Evolutionary conservation across 495 filamentous ascomycete genomes (phyloP).

Genomic region (Penicillium samsonianum): DNA sequence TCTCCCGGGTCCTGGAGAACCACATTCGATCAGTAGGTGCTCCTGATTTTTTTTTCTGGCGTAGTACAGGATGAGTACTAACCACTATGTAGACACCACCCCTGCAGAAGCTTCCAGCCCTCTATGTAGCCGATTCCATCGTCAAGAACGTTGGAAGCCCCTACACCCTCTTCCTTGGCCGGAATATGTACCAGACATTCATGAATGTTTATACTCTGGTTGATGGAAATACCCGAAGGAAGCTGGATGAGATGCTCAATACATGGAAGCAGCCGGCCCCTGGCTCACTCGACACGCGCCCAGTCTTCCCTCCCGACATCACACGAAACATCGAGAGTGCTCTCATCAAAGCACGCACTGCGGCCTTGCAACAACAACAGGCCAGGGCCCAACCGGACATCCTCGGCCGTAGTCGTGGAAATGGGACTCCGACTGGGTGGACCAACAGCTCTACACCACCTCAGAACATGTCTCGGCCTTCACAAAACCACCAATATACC

Average conservation of each 20-base stretch:
- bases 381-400: slow-evolving; percentile 65
- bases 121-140: slow-evolving; percentile 98
- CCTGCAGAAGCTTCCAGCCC: slow-evolving; percentile 80
- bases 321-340: slow-evolving; percentile 91
- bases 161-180: slow-evolving; percentile 90
- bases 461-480: slow-evolving; percentile 46
- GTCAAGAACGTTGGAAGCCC: slow-evolving; percentile 98
- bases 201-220: slow-evolving; percentile 94
- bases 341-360: slow-evolving; percentile 82
- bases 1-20: slow-evolving; percentile 82
- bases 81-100: slow-evolving; percentile 70
- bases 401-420: slow-evolving; percentile 56
- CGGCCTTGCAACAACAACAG: slow-evolving; percentile 69
- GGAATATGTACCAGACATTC: slow-evolving; percentile 88
- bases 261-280: slow-evolving; percentile 98
- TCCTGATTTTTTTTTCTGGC: slow-evolving; percentile 16
- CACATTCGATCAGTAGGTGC: slow-evolving; percentile 89
- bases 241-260: slow-evolving; percentile 95
- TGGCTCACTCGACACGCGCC: slow-evolving; percentile 80
- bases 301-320: slow-evolving; percentile 83
- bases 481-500: slow-evolving; percentile 28
- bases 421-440: slow-evolving; percentile 55
- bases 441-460: slow-evolving; percentile 73
- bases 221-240: slow-evolving; percentile 73
- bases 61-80: slow-evolving; percentile 34